These are phyloP conservation scores for Coniella lustricola DNA, from an alignment of 2,329 filamentous ascomycete species.

Conservation along the genomic window DNA sequence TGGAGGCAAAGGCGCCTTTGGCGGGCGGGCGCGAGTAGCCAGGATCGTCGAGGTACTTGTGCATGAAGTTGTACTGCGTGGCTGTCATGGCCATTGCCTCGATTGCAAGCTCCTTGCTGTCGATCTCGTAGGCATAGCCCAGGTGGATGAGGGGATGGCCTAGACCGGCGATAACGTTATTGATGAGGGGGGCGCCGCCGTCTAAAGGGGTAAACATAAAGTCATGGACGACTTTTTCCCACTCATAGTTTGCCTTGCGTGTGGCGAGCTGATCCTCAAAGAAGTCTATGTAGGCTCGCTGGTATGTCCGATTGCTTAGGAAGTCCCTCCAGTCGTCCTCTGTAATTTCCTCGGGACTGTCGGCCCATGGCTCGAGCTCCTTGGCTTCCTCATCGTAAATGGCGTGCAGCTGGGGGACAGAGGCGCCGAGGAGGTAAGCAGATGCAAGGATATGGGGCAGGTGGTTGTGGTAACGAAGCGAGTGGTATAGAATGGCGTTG, in stretches of 20 bases:
- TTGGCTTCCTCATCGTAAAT: slow-evolving; percentile 75
- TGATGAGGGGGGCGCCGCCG: slow-evolving; percentile 69
- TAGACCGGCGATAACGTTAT: slow-evolving; percentile 71
- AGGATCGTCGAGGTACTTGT: slow-evolving; percentile 64
- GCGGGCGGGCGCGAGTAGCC: slow-evolving; percentile 60
- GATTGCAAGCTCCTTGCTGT: slow-evolving; percentile 77
- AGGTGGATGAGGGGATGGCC: slow-evolving; percentile 92
- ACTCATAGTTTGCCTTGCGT: slow-evolving; percentile 60
- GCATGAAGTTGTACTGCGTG: slow-evolving; percentile 50
- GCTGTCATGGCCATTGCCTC: slow-evolving; percentile 71
- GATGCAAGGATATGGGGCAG: slow-evolving; percentile 74
- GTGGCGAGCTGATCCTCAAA: slow-evolving; percentile 85
- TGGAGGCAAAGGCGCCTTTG: slow-evolving; percentile 37
- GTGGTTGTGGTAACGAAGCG: slow-evolving; percentile 74
- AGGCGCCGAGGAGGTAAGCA: slow-evolving; percentile 77
- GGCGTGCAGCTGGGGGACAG: slow-evolving; percentile 62
- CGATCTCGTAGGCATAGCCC: slow-evolving; percentile 86
- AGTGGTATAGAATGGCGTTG: slow-evolving; percentile 73
- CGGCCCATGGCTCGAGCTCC: slow-evolving; percentile 69
- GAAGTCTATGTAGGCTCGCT: slow-evolving; percentile 88
- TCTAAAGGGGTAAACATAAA: slow-evolving; percentile 55
- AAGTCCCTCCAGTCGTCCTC: slow-evolving; percentile 82
- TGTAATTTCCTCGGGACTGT: slow-evolving; percentile 78
- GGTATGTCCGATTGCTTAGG: slow-evolving; percentile 71
- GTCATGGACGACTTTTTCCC: slow-evolving; percentile 68